Evolutionary conservation across 805 yeast genomes (phyloP).

Genomic region (Yarrowia sp.): DNA sequence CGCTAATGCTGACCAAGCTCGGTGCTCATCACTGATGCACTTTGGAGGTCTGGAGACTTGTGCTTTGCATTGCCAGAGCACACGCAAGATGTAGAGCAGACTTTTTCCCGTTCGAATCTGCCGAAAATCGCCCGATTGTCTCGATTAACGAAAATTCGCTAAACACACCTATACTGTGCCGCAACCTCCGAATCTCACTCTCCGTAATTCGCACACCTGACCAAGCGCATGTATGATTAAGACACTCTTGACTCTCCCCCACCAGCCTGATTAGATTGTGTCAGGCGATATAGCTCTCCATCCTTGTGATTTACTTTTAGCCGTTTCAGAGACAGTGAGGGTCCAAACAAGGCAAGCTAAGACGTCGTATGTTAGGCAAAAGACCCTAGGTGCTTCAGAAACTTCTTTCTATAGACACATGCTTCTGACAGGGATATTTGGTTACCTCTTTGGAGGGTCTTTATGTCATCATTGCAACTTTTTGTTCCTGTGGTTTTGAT

Average conservation of each 20-base stretch:
- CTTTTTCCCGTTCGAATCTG: background rate
- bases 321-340: slow-evolving; percentile 6
- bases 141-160: background rate
- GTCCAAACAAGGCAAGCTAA: too few relatives aligned
- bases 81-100: background rate
- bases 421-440: background rate
- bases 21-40: slow-evolving; percentile 4
- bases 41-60: background rate
- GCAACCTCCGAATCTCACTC: background rate
- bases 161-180: background rate
- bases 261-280: background rate
- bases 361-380: background rate
- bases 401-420: background rate
- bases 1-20: background rate
- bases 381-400: background rate
- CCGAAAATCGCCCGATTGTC: background rate
- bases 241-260: slow-evolving; percentile 2
- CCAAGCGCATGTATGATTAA: background rate
- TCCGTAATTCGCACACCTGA: background rate
- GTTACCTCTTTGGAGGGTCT: too few relatives aligned
- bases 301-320: slow-evolving; percentile 11
- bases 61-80: background rate
- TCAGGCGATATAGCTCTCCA: background rate
- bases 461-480: too few relatives aligned
- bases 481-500: background rate